Evolutionary conservation across 2,329 filamentous ascomycete species (phyloP), one percentile per base, ranked within the genome.

Genomic region (Clarireedia monteithiana): DNA sequence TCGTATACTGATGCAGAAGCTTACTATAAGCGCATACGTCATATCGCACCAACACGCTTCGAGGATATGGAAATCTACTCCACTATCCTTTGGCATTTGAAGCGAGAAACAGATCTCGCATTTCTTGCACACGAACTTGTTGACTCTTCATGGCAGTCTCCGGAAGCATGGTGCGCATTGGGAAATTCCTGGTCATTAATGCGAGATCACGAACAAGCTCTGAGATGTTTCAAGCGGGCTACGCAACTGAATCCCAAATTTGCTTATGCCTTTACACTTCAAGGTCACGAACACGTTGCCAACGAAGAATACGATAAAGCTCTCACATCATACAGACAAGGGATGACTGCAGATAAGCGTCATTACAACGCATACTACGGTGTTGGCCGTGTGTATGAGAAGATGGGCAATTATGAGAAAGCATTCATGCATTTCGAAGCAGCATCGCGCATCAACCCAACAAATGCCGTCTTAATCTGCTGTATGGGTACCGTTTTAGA

Each of bases 291-390:
- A 69, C 90, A 96, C 69, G 86, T 97, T 46, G 83, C 89, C 38
- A 97, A 96, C 63, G 95, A 99, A 71, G 95, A 99, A 70, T 96
- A 94, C 67, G 92, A 97, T 69, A 96, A 96, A 69, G 94, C 94
- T 0, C 80, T 96, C 46, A 83, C 85, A 40, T 86, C 90, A 2
- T 99, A 96, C 71, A 84, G 95, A 36, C 83, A 86, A 53, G 91
- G 90, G 1, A 88, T 99, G 63, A 82, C 85, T 46, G 90, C 89
- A 0, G 91, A 99, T 67, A 84, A 82, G 55, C 84, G 92, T 20
- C 92, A 96, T 69, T 99, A 97, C 75, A 96, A 96, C 68, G 94
- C 92, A n/a, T 97, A 95, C 82, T 99, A 97, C 69, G 94, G 94
- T 63, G 84, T 88, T 56, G 84, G 83, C 30, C 78, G 81, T 58